Evolutionary conservation across 192 early-diverging fungal genomes (phyloP).

Genomic region (Coemansia sp.): DNA sequence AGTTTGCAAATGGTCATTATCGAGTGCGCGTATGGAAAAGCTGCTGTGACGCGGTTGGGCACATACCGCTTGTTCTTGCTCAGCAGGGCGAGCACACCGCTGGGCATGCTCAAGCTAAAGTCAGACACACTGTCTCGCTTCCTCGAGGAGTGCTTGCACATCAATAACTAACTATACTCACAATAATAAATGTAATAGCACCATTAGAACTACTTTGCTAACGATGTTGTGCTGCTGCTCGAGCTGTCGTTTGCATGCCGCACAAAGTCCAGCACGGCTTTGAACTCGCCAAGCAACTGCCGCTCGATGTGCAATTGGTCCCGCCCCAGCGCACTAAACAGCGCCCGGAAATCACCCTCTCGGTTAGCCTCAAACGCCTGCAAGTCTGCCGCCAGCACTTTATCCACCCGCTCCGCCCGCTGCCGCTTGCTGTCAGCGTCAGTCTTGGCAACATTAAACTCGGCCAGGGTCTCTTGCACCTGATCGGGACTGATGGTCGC

Average conservation of each 20-base stretch:
- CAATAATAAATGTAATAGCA: neutral
- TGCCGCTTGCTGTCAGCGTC: constrained; percentile 45
- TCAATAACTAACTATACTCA: neutral
- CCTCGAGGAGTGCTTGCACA: constrained; percentile 30
- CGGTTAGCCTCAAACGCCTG: constrained; percentile 41
- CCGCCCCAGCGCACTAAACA: constrained; percentile 41
- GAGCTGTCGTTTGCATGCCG: constrained; percentile 12
- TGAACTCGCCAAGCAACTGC: constrained; percentile 41
- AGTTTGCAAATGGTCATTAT: constrained; percentile 38
- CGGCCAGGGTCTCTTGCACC: constrained; percentile 47
- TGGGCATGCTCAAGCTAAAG: constrained; percentile 45
- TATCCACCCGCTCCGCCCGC: constrained; percentile 46
- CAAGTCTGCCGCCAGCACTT: constrained; percentile 46
- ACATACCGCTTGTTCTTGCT: constrained; percentile 39
- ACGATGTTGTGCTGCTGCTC: neutral
- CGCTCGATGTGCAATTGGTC: constrained; percentile 48
- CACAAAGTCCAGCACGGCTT: constrained; percentile 43
- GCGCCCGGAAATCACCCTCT: constrained; percentile 36
- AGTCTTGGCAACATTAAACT: constrained; percentile 44
- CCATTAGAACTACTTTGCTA: neutral
- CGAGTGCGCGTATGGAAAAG: constrained; percentile 43
- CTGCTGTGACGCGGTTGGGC: constrained; percentile 29
- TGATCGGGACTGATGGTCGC: constrained; percentile 44
- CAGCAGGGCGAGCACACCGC: constrained; percentile 23
- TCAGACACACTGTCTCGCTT: constrained; percentile 26